Conservation (phyloP, 176 grass and related monocot genomes). For the Bonia amplexicaulis region DNA sequence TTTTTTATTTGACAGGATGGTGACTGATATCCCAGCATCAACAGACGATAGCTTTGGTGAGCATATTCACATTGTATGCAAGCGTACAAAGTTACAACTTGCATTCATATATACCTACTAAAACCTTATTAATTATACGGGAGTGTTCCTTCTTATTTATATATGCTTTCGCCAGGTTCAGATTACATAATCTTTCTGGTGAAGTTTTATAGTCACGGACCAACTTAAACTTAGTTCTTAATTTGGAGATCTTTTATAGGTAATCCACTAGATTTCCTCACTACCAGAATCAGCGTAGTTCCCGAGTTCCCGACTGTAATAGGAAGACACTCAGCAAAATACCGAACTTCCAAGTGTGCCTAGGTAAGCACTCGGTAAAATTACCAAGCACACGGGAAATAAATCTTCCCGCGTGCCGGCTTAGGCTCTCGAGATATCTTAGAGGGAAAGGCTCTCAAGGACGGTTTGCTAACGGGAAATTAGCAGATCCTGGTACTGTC, state of each 20-base stretch:
- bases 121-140: background rate
- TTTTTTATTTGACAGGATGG: conserved; percentile 59
- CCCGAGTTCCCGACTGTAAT: no score
- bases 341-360: no score
- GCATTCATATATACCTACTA: background rate
- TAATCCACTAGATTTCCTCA: background rate
- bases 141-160: background rate
- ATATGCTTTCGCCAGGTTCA: background rate
- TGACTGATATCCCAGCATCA: conserved; percentile 81
- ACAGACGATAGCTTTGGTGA: conserved; percentile 82
- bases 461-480: no score
- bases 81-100: background rate
- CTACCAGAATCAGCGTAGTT: no score
- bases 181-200: background rate
- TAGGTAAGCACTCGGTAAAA: no score
- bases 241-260: background rate
- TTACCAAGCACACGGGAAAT: no score
- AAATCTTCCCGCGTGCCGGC: no score
- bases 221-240: background rate
- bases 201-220: background rate
- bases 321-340: no score
- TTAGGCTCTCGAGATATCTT: no score
- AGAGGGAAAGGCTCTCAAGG: no score
- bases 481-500: background rate
- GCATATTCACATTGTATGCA: conserved; percentile 1